Evolutionary conservation across 2,329 filamentous ascomycete species (phyloP), one percentile per base, ranked within the genome.

Genomic region (Fusarium irregulare): DNA sequence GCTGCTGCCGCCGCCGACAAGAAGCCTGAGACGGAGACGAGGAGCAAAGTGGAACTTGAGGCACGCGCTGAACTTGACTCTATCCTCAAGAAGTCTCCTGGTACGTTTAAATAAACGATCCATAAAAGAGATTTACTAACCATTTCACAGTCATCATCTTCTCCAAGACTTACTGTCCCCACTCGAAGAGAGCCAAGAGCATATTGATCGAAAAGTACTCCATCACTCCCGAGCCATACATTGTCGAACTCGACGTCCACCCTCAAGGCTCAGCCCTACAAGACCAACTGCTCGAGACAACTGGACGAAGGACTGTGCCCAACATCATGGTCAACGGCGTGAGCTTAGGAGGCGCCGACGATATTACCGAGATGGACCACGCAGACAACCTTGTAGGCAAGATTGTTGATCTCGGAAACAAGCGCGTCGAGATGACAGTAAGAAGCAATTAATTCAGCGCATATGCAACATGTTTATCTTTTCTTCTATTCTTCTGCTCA

Each of bases 81-180:
- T 10, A 97, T 98, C 50, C 80, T 98, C 70, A 96, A 94, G 83
- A 91, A 90, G 76, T 90, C 93, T 5, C 94, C 95, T 18, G 91
- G 93, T 97, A 88, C 72, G 88, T 83, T 12, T 23, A 18, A 21
- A 32, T 21, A 25, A 57, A 10, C 27, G 6, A 25, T 6, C 13
- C 18, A 45, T 32, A 49, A 20, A 8, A 44, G 9, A 13, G 14
- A 59, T 32, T 64, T 27, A 56, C 72, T 68, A 53, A 57, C 74
- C 16, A 10, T 9, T 20, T 16, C 21, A 5, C 71, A 96, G 93
- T 98, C 64, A 92, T 98, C 78, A 93, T 99, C 75, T 98, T 98
- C 83, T 97, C 94, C 70, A 98, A 99, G 81, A 89, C 92, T 2
- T 97, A 95, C 82, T 99, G 96, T 80, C 93, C 92, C 1, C 91